Evolutionary conservation across 1,284 basidiomycete species (phyloP).

Genomic region (Cryptococcus neoformans): DNA sequence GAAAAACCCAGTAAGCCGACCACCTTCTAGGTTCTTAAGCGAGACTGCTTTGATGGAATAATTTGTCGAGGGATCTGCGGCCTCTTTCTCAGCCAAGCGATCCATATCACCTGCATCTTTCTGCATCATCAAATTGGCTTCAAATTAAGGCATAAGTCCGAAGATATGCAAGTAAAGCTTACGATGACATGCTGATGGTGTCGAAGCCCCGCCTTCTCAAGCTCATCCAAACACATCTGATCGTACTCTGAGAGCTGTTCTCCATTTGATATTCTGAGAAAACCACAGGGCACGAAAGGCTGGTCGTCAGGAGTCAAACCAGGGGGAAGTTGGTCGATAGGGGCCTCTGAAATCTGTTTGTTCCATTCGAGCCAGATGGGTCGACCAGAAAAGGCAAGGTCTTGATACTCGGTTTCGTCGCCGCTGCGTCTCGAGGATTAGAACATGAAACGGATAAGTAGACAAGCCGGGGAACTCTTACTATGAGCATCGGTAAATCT

Average conservation of each 20-base stretch:
- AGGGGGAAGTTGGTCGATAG: conserved; percentile 12
- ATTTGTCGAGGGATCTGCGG: conserved; percentile 2
- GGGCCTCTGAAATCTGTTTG: conserved; percentile 6
- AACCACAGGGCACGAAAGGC: conserved; percentile 16
- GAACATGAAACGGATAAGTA: neutral
- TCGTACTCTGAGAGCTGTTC: conserved; percentile 12
- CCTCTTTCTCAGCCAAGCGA: conserved; percentile 1
- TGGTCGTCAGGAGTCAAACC: conserved; percentile 14
- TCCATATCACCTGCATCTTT: conserved; percentile 10
- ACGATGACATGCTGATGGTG: conserved; percentile 15
- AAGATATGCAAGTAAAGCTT: neutral
- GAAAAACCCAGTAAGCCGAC: conserved; percentile 13
- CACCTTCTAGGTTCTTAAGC: conserved; percentile 1
- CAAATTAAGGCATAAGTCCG: neutral
- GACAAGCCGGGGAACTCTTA: neutral
- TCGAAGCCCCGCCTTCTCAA: conserved; percentile 16
- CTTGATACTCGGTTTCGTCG: conserved; percentile 20
- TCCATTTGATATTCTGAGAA: conserved; percentile 14
- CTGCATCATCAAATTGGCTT: conserved; percentile 1
- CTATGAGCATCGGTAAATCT: conserved; percentile 25
- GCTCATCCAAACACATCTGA: conserved; percentile 9
- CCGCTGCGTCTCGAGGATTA: conserved; percentile 5
- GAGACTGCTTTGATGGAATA: conserved; percentile 3
- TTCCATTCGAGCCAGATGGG: conserved; percentile 26
- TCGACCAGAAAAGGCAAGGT: conserved; percentile 19